phyloP scores from a whole-genome alignment of 176 grass and related monocot species.

The Musa itinerans region DNA sequence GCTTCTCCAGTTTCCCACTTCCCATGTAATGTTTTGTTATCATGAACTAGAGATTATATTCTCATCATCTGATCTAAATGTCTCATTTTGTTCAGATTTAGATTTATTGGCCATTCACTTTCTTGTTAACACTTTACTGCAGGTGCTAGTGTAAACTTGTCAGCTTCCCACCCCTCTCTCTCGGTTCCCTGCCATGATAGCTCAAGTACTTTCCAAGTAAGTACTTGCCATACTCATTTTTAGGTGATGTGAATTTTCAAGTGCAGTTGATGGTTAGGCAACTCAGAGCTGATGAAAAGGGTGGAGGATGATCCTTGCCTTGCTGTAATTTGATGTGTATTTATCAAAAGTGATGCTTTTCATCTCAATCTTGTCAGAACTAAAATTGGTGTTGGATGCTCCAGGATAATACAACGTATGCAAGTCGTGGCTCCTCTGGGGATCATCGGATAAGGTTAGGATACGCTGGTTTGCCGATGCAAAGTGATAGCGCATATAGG shows the following conservation, averaged over 20 bases:
- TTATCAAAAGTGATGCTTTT: neutral
- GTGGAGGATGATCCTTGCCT: neutral
- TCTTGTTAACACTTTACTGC: neutral
- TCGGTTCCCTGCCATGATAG: neutral
- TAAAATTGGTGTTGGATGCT: neutral
- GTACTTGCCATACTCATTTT: neutral
- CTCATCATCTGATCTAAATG: no score
- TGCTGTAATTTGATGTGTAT: neutral
- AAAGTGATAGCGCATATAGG: constrained; percentile 15
- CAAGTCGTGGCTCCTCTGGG: constrained; percentile 12
- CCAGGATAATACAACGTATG: constrained; percentile 26
- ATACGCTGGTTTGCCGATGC: constrained; percentile 14
- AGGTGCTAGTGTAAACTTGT: constrained; percentile 1
- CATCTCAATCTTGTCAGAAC: neutral
- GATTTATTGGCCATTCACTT: neutral
- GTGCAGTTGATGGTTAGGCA: neutral
- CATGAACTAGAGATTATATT: neutral
- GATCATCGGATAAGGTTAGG: constrained; percentile 10
- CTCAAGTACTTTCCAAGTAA: constrained; percentile 5
- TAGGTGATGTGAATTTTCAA: neutral
- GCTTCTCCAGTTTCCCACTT: constrained; percentile 8
- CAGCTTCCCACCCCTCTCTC: neutral
- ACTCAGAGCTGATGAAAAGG: neutral
- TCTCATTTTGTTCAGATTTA: no score
- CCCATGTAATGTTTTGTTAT: neutral